Evolutionary conservation across 2,329 filamentous ascomycete genomes (phyloP).

Genomic region (Stachybotrys echinatus): DNA sequence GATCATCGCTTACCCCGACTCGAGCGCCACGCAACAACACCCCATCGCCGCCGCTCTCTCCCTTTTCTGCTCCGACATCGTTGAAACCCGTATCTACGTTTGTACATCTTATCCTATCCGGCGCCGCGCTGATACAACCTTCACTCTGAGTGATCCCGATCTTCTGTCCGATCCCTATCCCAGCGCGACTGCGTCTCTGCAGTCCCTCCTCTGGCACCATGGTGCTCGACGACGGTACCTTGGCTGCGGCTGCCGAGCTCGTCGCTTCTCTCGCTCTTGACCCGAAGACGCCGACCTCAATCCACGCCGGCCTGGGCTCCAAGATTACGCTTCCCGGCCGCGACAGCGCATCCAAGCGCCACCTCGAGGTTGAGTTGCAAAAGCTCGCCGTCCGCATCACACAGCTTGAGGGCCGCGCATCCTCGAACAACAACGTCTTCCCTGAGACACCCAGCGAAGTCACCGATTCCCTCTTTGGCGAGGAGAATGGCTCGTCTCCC

Average conservation of each 20-base stretch:
- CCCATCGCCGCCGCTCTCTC: background rate
- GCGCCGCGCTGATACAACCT: background rate
- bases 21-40: background rate
- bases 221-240: constrained; percentile 47
- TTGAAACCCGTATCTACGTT: background rate
- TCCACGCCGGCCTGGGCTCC: constrained; percentile 35
- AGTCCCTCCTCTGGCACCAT: constrained; percentile 27
- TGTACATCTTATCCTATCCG: background rate
- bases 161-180: background rate
- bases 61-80: background rate
- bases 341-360: constrained; percentile 68
- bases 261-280: constrained; percentile 46
- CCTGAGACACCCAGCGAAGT: constrained; percentile 81
- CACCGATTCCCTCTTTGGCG: constrained; percentile 57
- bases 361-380: constrained; percentile 77
- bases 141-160: background rate
- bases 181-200: constrained; percentile 18
- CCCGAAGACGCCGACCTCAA: constrained; percentile 30
- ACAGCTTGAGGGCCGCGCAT: constrained; percentile 74
- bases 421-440: constrained; percentile 53
- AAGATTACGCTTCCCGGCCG: constrained; percentile 71
- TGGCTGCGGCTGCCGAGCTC: constrained; percentile 49
- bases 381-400: constrained; percentile 74
- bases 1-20: background rate
- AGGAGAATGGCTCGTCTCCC: constrained; percentile 42